phyloP scores from a whole-genome alignment of 192 early-diverging fungal genomes.

The Cladochytrium replicatum region DNA sequence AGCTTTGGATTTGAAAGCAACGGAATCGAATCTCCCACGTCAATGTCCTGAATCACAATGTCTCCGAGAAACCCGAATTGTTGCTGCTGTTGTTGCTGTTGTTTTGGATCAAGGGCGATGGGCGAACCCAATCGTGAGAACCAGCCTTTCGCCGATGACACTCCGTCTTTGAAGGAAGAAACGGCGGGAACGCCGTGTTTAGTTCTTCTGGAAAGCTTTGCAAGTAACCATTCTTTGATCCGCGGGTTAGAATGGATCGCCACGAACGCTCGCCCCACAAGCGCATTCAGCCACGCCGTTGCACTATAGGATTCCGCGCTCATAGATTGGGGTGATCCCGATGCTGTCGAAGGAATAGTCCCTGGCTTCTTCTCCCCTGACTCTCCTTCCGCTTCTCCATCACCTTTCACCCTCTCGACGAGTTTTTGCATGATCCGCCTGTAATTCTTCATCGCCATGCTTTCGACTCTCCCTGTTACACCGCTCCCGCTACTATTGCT shows the following conservation, averaged over 20 bases:
- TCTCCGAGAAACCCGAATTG: conserved; percentile 66
- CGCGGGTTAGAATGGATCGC: conserved; percentile 35
- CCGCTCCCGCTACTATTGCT: conserved; percentile 17
- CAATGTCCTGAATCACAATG: conserved; percentile 63
- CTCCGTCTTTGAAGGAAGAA: background rate
- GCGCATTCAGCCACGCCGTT: conserved; percentile 76
- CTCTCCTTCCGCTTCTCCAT: background rate
- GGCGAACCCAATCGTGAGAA: conserved; percentile 33
- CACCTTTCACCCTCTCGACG: too few species aligned
- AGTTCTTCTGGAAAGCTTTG: conserved; percentile 20
- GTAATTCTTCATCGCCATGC: conserved; percentile 20
- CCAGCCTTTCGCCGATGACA: background rate
- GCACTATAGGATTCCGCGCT: conserved; percentile 7
- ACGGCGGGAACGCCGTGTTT: background rate
- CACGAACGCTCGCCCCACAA: conserved; percentile 72
- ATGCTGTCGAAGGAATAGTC: conserved; percentile 9
- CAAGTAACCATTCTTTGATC: conserved; percentile 28
- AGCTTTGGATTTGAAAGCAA: conserved; percentile 68
- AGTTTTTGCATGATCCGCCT: conserved; percentile 29
- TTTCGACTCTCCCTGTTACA: conserved; percentile 11
- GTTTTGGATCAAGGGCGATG: conserved; percentile 55
- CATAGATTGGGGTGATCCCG: conserved; percentile 25
- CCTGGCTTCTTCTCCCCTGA: conserved; percentile 19
- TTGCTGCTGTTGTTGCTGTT: conserved; percentile 49
- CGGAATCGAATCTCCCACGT: conserved; percentile 69